Base-by-base conservation (phyloP, 75 land plant genomes). In the Adiantum capillusveneris region DNA sequence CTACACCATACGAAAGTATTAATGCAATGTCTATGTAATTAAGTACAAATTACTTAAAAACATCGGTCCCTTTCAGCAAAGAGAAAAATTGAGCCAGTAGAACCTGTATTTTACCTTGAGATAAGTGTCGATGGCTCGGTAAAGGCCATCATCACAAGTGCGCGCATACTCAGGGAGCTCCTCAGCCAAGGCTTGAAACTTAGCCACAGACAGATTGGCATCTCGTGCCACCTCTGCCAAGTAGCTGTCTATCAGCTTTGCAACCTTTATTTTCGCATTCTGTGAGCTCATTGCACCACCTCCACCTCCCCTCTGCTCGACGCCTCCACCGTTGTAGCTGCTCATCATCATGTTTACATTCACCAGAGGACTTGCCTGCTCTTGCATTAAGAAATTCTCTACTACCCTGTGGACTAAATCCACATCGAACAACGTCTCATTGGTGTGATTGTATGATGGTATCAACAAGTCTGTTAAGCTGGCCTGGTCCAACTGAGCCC, bases 111-210 rank as follows among this genome's bases (percentile, higher is more conserved):
- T n/a, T 68, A 84, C 93, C 55, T 88, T 88, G 51, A 88, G 80
- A 62, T 76, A 88, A 31, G 82, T 84, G 51, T 88, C 93, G 29
- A 88, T 66, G 57, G 93, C 88, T 5, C 85, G 61, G 62, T 88
- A 88, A 12, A 88, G 57, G 0, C 85, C 85, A 59, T 84, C 93
- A 57, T 88, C 82, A 0, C 51, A 59, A 27, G 81, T 69, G 0
- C 93, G 75, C 1, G 83, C 82, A 56, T 84, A 79, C 60, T 44
- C 20, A 0, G 93, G 93, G 0, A 84, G 60, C 20, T 68, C 75
- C 7, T 53, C 60, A 14, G 83, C 85, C 20, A 84, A 79, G 0
- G 62, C 79, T 29, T 64, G 52, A 51, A 88, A 88, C 46, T 76
- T 70, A 0, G 62, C 5, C 28, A 81, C 41, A 0, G 42, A 30